Evolutionary conservation across 176 grass and related monocot species (phyloP), one percentile per base, ranked within the genome.

Genomic region (Tillandsia leiboldiana): DNA sequence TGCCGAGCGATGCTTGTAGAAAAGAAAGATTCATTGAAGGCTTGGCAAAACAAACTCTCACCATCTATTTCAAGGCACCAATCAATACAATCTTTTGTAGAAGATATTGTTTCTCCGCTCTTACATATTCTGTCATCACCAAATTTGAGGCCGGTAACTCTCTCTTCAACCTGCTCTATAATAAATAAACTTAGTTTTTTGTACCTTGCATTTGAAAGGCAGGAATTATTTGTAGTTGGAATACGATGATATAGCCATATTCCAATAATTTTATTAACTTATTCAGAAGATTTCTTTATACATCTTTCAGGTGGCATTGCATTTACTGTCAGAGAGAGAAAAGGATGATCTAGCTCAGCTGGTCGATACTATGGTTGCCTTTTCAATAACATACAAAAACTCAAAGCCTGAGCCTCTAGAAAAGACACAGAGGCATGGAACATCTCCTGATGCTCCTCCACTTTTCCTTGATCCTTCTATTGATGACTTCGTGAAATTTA

Each of bases 321-420:
- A 93, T 90, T 82, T 93, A 69, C 62, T 88, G 48, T 93, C 87
- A 48, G 80, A 93, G 66, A 93, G 84, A 80, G 89, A 90, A 75
- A 97, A 87, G 64, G 66, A 97, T 75, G 86, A 92, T 49, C 80
- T 92, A 12, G 68, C 68, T 70, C 73, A 92, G 61, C 79, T 97
- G 76, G 79, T 92, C 70, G 86, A 97, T 87, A 90, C 94, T 15
- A 97, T 97, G 89, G 86, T 92, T 74, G 83, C 84, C 50, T 87
- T 90, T 68, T 97, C 84, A 75, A 71, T 97, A 74, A 87, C 83
- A 53, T 97, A 92, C 72, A 97, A 50, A 90, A 87, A 83, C 65
- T 87, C 74, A 53, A 92, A 97, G 77, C 58, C 54, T 66, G 79
- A 72, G 10, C 65, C 79, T 74, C 77, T 79, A 78, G 86, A 85